phyloP scores from a whole-genome alignment of 225 moss, liverwort and hornwort genomes.

The Polytrichum formosum region DNA sequence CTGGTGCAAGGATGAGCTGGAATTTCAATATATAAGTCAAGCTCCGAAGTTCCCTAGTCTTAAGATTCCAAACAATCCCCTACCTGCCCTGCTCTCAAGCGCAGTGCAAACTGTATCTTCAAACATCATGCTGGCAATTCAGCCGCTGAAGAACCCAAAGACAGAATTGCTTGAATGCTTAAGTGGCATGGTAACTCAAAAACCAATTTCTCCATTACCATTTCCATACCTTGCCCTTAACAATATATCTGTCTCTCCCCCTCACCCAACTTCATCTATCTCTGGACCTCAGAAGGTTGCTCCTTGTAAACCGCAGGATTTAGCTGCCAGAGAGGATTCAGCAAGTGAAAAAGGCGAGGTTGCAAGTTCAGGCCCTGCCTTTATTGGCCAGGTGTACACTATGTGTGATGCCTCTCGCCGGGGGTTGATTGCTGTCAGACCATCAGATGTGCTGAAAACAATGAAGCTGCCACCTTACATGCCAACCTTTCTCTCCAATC shows the following conservation, averaged over 20 bases:
- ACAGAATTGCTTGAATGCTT: slow-evolving; percentile 20
- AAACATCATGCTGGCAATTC: slow-evolving; percentile 25
- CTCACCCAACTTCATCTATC: slow-evolving; percentile 26
- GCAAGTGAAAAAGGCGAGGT: slow-evolving; percentile 45
- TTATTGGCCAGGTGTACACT: slow-evolving; percentile 94
- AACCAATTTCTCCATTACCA: slow-evolving; percentile 37
- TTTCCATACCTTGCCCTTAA: slow-evolving; percentile 38
- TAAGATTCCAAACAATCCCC: slow-evolving; percentile 27
- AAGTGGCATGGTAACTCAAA: slow-evolving; percentile 19
- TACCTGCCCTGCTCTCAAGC: slow-evolving; percentile 30
- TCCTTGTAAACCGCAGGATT: slow-evolving; percentile 27
- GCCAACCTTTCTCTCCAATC: slow-evolving; percentile 41
- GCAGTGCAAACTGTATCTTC: slow-evolving; percentile 37
- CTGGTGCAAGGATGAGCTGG: slow-evolving; percentile 12
- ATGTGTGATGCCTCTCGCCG: slow-evolving; percentile 93
- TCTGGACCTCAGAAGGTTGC: slow-evolving; percentile 29
- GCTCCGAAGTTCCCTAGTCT: slow-evolving; percentile 17
- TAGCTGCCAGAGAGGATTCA: slow-evolving; percentile 22
- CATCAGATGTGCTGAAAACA: slow-evolving; percentile 66
- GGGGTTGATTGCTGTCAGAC: slow-evolving; percentile 87
- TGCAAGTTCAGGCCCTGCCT: slow-evolving; percentile 79
- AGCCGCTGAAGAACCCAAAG: slow-evolving; percentile 23
- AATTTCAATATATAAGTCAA: background rate
- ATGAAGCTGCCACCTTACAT: slow-evolving; percentile 70
- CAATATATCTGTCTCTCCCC: slow-evolving; percentile 24